Base-by-base conservation (phyloP, 257 asterid genomes). In the Solanum ossicruentum region DNA sequence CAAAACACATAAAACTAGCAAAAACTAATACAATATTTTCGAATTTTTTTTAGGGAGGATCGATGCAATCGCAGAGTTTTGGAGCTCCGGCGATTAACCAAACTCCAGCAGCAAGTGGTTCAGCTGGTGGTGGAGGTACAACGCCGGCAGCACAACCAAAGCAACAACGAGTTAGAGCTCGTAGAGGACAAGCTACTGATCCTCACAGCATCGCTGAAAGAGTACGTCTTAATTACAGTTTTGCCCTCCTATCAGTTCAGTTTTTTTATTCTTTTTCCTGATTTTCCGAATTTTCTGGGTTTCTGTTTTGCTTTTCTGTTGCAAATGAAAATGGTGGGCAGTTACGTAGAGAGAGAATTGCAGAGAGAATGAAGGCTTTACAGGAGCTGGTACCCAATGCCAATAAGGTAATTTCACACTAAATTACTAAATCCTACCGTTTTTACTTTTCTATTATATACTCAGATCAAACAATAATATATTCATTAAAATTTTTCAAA, bases 191-290 rank as follows among this genome's bases (percentile, higher is more conserved):
- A 90, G 99, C 99, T 7, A 96, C 99, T 23, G 99, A 96, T 87
- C 99, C 99, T 47, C 99, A 96, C 91, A 96, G 99, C 89, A 94
- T 96, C 56, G 98, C 99, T 52, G 99, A 96, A 89, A 89, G 99
- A 88, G 99, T 96, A 85, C 69, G 95, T 89, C n/a, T 75, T 21
- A 60, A 36, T 82, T 87, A 86, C 78, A 84, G 89, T 77, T 83
- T 89, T 75, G 10, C 57, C 56, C 57, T 41, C 56, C 18, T 54
- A 54, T 57, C 9, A 9, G 1, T 28, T 80, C 54, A 71, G 36
- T 61, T 55, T 26, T 17, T 60, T 88, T 32, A 32, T 32, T 81
- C 81, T 26, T 45, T 71, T 7, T 80, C 82, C 49, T 32, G 84
- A 67, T 88, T 10, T 77, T 86, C 73, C 87, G 89, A 82, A 72